These are phyloP conservation scores for Harringtonia aguacate DNA, from an alignment of 2,329 filamentous ascomycete species.

Conservation along the genomic window DNA sequence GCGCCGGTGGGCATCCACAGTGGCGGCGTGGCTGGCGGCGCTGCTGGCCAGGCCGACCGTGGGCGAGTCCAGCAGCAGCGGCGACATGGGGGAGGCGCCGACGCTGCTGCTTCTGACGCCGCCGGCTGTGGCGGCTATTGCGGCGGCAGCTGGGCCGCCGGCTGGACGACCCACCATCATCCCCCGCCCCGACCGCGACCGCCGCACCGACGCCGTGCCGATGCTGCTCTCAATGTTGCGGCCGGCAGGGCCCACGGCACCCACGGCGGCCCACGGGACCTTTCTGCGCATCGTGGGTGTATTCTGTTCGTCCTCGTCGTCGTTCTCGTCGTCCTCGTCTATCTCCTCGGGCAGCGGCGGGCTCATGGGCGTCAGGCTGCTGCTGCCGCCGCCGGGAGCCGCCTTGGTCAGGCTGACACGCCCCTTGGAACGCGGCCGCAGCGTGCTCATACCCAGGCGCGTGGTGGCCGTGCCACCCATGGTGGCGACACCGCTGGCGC, in stretches of 20 bases:
- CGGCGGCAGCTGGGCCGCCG: too few relatives aligned
- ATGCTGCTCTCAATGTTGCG: not conserved
- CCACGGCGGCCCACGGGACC: too few relatives aligned
- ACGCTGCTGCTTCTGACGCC: not conserved
- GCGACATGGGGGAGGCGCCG: slow-evolving; percentile 8
- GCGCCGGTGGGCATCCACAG: not conserved
- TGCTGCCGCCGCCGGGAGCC: not conserved
- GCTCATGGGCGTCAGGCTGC: slow-evolving; percentile 5
- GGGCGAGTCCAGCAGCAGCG: slow-evolving; percentile 10
- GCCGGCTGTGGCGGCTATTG: too few relatives aligned
- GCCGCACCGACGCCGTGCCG: slow-evolving; percentile 20
- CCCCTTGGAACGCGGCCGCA: not conserved
- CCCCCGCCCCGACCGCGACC: slow-evolving; percentile 31
- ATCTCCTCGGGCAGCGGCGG: slow-evolving; percentile 31
- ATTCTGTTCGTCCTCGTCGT: not conserved
- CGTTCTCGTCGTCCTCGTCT: slow-evolving; percentile 7
- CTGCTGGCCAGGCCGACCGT: not conserved
- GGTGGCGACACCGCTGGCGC: not conserved
- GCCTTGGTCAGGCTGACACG: not conserved
- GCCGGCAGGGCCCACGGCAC: not conserved
- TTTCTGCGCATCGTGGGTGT: too few relatives aligned
- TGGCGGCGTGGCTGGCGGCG: slow-evolving; percentile 10
- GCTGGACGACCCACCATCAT: too few relatives aligned
- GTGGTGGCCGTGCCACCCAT: too few relatives aligned
- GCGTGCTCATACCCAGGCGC: not conserved